Percentiles rank a stretch among this genome's conserved stretches.
Evolutionary conservation across 1,284 basidiomycete genomes (phyloP).

Genomic region (Pseudozyma pruni): DNA sequence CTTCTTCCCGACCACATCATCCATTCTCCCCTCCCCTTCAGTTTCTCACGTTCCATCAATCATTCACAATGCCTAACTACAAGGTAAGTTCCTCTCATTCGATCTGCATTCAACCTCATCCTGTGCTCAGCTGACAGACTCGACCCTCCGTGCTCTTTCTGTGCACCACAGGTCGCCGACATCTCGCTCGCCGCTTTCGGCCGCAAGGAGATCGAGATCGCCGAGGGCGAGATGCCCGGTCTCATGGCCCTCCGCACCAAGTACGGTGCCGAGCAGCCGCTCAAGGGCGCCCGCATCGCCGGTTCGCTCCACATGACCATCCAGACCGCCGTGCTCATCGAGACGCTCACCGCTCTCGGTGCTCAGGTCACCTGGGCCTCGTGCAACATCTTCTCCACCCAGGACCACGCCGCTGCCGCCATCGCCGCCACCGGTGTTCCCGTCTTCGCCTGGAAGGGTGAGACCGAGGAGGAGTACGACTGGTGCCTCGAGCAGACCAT

Average conservation of each 20-base stretch:
- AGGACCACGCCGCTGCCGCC: conserved; percentile 95
- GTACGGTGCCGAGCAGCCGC: conserved; percentile 84
- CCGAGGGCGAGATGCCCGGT: conserved; percentile 73
- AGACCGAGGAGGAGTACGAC: conserved; percentile 97
- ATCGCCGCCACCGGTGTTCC: conserved; percentile 98
- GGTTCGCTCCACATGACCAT: conserved; percentile 83
- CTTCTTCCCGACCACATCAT: conserved; percentile 24
- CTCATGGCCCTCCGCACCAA: conserved; percentile 69
- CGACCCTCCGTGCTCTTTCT: background rate
- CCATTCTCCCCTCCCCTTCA: background rate
- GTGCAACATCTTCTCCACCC: conserved; percentile 99
- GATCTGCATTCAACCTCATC: background rate
- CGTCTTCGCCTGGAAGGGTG: conserved; percentile 99
- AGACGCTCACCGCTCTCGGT: conserved; percentile 83
- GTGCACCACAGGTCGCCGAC: conserved; percentile 72
- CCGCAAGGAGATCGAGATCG: conserved; percentile 98
- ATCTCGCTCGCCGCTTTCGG: conserved; percentile 95
- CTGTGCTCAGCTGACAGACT: conserved; percentile 2
- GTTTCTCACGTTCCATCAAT: background rate
- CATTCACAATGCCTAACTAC: conserved; percentile 57
- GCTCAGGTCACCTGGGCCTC: conserved; percentile 99
- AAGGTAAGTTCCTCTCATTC: conserved; percentile 30
- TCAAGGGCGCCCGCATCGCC: conserved; percentile 94
- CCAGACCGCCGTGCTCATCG: conserved; percentile 75
- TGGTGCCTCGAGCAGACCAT: conserved; percentile 97